Evolutionary conservation across 257 asterid species (phyloP), one percentile per base, ranked within the genome.

Genomic region (Echites panduratus): DNA sequence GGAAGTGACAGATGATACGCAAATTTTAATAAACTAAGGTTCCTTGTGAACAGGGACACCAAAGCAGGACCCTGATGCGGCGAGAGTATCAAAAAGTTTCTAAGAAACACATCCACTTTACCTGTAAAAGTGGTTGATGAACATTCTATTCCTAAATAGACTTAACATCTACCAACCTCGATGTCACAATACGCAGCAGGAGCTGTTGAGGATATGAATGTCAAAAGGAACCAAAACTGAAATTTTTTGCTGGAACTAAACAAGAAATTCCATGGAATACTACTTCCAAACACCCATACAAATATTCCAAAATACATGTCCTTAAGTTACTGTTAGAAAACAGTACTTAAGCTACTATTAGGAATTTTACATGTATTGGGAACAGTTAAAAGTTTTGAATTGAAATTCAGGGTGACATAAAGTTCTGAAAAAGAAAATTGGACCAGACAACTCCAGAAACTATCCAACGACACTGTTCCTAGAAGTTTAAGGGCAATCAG

Each of bases 401-500:
- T 64, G 49, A 38, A 32, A 27, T 50, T 17, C 11, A 64, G 57
- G 41, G 70, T 53, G 49, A 70, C 64, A 66, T 24, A 52, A 53
- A 9, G 44, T 32, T 70, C 35, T 32, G 61, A 32, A 53, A 32
- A 70, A 70, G 49, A 65, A 71, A 66, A 22, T 40, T 29, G 73
- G 24, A 74, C 72, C 70, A 19, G 45, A 58, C 35, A 70, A 20
- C 68, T 63, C 66, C 75, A 76, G 26, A 70, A 71, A 69, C 47
- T 44, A 69, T 75, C 66, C 66, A 58, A 73, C 59, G 74, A 82
- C 58, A 75, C 49, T 62, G n/a, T 68, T 66, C n/a, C 61, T 52
- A 17, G 26, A 41, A 49, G 68, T 50, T 49, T 49, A 44, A 59
- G 65, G 20, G 68, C 12, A 47, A 67, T 26, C 75, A 22, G 58